Conservation (phyloP, 192 early-diverging fungal species). For the Dispira simplex region DNA sequence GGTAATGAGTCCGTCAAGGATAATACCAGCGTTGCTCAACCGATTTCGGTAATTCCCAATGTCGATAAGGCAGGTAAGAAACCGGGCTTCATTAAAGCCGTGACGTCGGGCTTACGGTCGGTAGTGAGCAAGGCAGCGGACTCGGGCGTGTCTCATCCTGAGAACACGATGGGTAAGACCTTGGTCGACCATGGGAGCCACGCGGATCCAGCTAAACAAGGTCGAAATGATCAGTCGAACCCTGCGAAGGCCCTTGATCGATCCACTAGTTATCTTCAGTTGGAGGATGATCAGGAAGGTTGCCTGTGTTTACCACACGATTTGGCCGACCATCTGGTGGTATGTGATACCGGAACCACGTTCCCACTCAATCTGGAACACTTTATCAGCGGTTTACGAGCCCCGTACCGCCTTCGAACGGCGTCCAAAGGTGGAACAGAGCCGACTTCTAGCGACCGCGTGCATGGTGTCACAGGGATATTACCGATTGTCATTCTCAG, state of each 20-base stretch:
- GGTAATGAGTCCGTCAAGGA: background rate
- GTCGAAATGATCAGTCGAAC: background rate
- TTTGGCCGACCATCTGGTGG: conserved; percentile 38
- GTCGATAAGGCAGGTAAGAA: too few relatives aligned
- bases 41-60: background rate
- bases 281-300: too few relatives aligned
- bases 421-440: conserved; percentile 14
- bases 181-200: background rate
- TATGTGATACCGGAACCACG: conserved; percentile 36
- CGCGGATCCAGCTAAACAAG: background rate
- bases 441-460: background rate
- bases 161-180: too few relatives aligned
- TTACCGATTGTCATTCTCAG: conserved; percentile 42
- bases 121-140: too few relatives aligned
- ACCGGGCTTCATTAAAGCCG: too few relatives aligned
- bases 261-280: too few relatives aligned
- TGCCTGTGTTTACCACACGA: conserved; percentile 13
- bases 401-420: conserved; percentile 26
- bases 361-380: conserved; percentile 52
- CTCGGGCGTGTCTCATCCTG: too few relatives aligned
- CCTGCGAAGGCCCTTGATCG: too few relatives aligned
- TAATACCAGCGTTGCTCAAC: background rate
- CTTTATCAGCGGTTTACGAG: conserved; percentile 47
- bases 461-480: background rate
- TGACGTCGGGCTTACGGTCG: too few relatives aligned